Conservation (phyloP, 495 filamentous ascomycete genomes). For the Aspergillus hancockii region DNA sequence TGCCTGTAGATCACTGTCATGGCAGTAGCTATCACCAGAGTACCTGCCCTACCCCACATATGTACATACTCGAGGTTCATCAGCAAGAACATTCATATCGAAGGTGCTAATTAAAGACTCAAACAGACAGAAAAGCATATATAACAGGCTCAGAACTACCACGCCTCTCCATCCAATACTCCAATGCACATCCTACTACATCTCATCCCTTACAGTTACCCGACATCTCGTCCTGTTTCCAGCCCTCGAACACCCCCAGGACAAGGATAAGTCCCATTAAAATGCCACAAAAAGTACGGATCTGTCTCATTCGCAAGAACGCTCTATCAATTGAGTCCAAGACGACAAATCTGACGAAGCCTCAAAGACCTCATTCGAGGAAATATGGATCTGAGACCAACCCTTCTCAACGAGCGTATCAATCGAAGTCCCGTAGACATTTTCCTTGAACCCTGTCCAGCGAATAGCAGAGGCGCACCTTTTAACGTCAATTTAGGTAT, state of each 20-base stretch:
- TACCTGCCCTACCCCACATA: too few relatives aligned
- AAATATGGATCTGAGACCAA: conserved; percentile 53
- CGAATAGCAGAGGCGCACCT: conserved; percentile 57
- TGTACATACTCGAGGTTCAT: too few relatives aligned
- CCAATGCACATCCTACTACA: not conserved
- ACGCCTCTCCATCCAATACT: too few relatives aligned
- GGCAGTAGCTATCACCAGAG: too few relatives aligned
- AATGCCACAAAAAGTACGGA: conserved; percentile 54
- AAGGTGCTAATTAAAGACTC: too few relatives aligned
- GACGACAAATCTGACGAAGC: conserved; percentile 39
- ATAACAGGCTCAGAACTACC: not conserved
- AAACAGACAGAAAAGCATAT: too few relatives aligned
- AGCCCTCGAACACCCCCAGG: conserved; percentile 41
- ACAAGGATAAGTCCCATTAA: conserved; percentile 40
- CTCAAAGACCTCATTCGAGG: conserved; percentile 45
- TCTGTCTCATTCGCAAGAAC: conserved; percentile 55
- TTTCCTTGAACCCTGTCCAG: conserved; percentile 55
- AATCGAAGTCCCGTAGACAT: conserved; percentile 55
- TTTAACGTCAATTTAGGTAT: not conserved
- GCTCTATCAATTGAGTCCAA: conserved; percentile 34
- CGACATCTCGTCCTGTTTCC: not conserved
- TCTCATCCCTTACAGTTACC: not conserved
- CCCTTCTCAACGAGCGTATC: conserved; percentile 35
- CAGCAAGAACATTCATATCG: too few relatives aligned
- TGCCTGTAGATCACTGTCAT: too few relatives aligned